A percentile compares a stretch with the other conserved stretches of the same genome.
These are phyloP conservation scores for Madurella mycetomatis DNA, from an alignment of 2,329 filamentous ascomycete species.

Conservation along the genomic window DNA sequence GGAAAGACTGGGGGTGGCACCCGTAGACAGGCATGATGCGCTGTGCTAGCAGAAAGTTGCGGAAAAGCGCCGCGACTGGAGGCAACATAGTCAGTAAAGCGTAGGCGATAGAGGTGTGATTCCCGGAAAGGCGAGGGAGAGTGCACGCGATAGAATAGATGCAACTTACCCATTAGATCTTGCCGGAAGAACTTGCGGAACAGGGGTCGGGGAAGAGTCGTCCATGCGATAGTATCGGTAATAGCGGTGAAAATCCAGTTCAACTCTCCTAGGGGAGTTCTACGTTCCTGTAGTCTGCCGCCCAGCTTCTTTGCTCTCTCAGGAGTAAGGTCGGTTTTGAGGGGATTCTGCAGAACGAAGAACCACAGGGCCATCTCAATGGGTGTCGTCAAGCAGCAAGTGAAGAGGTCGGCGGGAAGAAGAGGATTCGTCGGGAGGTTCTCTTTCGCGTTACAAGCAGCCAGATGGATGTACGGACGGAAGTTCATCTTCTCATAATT, in stretches of 20 bases:
- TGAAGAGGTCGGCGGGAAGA: constrained; percentile 91
- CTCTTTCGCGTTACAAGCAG: constrained; percentile 85
- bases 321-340: constrained; percentile 63
- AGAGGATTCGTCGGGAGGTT: constrained; percentile 92
- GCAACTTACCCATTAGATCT: constrained; percentile 67
- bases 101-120: background rate
- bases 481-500: constrained; percentile 74
- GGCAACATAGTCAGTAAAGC: background rate
- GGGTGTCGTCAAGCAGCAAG: constrained; percentile 89
- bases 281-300: constrained; percentile 83
- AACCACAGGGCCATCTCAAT: constrained; percentile 97
- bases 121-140: too few species aligned
- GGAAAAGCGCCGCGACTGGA: constrained; percentile 86
- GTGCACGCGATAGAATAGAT: background rate
- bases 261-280: constrained; percentile 89
- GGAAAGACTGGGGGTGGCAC: constrained; percentile 89
- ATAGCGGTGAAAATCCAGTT: constrained; percentile 99
- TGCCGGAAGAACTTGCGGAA: constrained; percentile 98
- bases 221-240: constrained; percentile 98
- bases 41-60: constrained; percentile 92
- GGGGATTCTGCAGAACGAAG: constrained; percentile 89
- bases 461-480: constrained; percentile 76
- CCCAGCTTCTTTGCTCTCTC: constrained; percentile 86
- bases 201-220: constrained; percentile 78
- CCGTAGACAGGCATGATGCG: constrained; percentile 95